phyloP scores from a whole-genome alignment of 2,329 filamentous ascomycete genomes.

The Xenosphaeropsis pyriputrescens region DNA sequence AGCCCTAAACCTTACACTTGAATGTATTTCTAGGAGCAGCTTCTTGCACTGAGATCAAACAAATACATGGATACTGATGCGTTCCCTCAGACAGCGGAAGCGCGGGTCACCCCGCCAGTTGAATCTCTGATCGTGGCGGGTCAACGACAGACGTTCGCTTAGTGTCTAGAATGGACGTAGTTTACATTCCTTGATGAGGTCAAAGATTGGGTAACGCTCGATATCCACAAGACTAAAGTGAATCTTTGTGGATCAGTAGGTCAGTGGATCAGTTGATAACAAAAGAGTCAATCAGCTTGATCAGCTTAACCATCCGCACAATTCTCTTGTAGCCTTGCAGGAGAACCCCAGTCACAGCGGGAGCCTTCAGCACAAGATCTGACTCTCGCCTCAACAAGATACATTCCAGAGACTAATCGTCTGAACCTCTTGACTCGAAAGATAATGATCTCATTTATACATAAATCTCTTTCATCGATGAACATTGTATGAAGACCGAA shows the following conservation, averaged over 20 bases:
- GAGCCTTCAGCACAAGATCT: too few species aligned
- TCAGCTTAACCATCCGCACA: too few species aligned
- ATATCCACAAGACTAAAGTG: neutral
- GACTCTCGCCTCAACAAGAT: too few species aligned
- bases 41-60: neutral
- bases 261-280: neutral
- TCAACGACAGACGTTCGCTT: neutral
- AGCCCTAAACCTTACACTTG: slow-evolving; percentile 1
- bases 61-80: neutral
- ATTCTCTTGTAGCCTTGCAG: too few species aligned
- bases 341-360: too few species aligned
- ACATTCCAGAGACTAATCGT: too few species aligned
- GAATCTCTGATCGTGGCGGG: neutral
- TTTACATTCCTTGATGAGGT: neutral
- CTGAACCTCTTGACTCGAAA: too few species aligned
- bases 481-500: too few species aligned
- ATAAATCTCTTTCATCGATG: too few species aligned
- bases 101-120: neutral
- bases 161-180: too few species aligned
- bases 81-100: neutral
- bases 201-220: neutral
- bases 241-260: neutral
- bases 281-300: neutral
- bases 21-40: neutral
- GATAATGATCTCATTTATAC: too few species aligned